Base-by-base conservation (phyloP, 495 filamentous ascomycete species). In the Opeltia flavorubescens region DNA sequence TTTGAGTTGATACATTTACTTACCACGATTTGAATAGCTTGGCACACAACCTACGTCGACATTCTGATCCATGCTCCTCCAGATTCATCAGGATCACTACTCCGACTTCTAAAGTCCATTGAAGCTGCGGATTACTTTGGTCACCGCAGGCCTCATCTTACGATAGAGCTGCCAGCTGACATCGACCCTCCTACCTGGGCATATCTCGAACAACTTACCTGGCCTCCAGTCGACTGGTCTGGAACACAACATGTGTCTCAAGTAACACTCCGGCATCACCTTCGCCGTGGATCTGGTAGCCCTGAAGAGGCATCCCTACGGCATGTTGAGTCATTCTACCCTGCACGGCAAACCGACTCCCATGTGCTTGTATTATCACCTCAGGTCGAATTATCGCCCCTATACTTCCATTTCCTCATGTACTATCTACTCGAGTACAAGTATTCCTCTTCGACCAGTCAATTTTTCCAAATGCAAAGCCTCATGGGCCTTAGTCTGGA, bases 291-390 rank as follows among this genome's bases (percentile, higher is more conserved):
- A 43, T 63, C 60, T 27, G 49, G 78, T 44, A 73, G 70, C 35
- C 67, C 72, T 53, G 67, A 79, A 46, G 69, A 87, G 62, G 69
- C 79, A 39, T 80, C 84, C 6, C 63, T 81, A 15, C 76, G 77
- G 46, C 79, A 84, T 28, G 63, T 91, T 11, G 86, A 94, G 61
- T 78, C 81, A 0, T 93, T 89, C 57, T 94, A 83, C 67, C 86
- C 87, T 7, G 60, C 69, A 4, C 66, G 77, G 47, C 67, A 75
- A 11, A 53, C 55, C 1, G 51, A 74, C 39, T 78, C 80, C 2
- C 84, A 93, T 61, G 72, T 93, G 8, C 69, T 94, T 24, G 58
- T 93, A 17, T 69, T 94, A 2, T 86, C 85, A 12, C 77, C 87
- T 0, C 77, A 89, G 54, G 72, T 68, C 5, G 78, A 94, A 55